These are phyloP conservation scores for Puccinellia tenuiflora DNA, from an alignment of 176 grass and related monocot species.

Conservation along the genomic window DNA sequence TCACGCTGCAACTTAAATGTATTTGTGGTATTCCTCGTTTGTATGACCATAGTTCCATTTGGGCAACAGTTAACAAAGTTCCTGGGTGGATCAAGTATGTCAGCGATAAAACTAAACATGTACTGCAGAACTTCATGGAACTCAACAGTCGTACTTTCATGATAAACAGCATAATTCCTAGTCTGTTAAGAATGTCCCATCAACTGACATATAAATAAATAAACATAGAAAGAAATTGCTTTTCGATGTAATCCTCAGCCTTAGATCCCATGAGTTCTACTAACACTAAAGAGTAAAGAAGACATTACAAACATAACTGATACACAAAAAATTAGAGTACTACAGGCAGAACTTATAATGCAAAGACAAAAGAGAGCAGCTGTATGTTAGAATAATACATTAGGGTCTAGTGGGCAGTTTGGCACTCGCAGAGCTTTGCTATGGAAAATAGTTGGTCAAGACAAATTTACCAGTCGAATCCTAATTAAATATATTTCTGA, in stretches of 20 bases:
- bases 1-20: not conserved
- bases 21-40: not conserved
- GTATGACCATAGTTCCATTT: not conserved
- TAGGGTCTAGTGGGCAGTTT: not conserved
- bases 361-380: not conserved
- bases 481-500: constrained; percentile 5
- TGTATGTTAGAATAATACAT: not conserved
- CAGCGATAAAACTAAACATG: not conserved
- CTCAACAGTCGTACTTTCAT: not conserved
- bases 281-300: not conserved
- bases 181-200: not conserved
- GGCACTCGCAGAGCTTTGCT: not conserved
- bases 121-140: not conserved
- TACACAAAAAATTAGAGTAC: not conserved
- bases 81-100: not conserved
- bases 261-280: not conserved
- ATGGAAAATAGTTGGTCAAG: not conserved
- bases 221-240: not conserved
- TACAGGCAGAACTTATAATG: not conserved
- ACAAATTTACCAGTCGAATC: not conserved
- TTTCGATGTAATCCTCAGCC: not conserved
- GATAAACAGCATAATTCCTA: not conserved
- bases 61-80: not conserved
- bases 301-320: not conserved
- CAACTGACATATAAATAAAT: not conserved